phyloP scores from a whole-genome alignment of 1,284 basidiomycete genomes.

The Fomitopsis betulina region DNA sequence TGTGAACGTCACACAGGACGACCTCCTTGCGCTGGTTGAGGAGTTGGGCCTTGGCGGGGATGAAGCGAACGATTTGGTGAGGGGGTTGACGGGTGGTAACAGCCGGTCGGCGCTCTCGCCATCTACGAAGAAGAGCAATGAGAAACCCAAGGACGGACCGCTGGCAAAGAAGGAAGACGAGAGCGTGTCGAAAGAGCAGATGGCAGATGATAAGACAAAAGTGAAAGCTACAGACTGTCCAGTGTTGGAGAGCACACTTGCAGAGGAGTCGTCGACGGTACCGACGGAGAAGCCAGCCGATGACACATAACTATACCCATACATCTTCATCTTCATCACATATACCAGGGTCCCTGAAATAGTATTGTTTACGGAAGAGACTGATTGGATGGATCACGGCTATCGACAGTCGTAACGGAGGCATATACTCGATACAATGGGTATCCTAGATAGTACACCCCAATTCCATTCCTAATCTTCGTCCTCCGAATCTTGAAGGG shows the following conservation, averaged over 20 bases:
- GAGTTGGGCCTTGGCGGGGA: constrained; percentile 71
- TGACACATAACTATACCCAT: not conserved
- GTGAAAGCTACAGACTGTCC: constrained; percentile 6
- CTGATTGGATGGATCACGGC: not conserved
- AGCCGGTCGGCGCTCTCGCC: not conserved
- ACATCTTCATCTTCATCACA: not conserved
- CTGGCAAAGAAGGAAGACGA: not conserved
- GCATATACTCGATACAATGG: not conserved
- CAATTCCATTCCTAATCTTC: not conserved
- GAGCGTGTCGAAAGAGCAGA: not conserved
- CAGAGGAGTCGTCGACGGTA: not conserved
- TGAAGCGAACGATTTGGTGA: constrained; percentile 65
- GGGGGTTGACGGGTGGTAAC: constrained; percentile 39
- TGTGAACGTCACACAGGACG: constrained; percentile 70
- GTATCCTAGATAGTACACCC: not conserved
- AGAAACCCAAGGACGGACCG: not conserved
- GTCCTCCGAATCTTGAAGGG: not conserved
- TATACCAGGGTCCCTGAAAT: not conserved
- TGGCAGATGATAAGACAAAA: constrained; percentile 5
- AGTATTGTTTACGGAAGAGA: not conserved
- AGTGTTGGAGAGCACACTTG: not conserved
- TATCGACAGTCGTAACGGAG: not conserved
- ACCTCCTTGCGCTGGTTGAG: constrained; percentile 60
- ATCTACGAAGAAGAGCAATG: not conserved
- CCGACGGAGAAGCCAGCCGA: not conserved